Percentiles rank a stretch among this genome's conserved stretches.
These are phyloP conservation scores for Rhodotorula sphaerocarpa DNA, from an alignment of 768 basidiomycete species.

Conservation along the genomic window DNA sequence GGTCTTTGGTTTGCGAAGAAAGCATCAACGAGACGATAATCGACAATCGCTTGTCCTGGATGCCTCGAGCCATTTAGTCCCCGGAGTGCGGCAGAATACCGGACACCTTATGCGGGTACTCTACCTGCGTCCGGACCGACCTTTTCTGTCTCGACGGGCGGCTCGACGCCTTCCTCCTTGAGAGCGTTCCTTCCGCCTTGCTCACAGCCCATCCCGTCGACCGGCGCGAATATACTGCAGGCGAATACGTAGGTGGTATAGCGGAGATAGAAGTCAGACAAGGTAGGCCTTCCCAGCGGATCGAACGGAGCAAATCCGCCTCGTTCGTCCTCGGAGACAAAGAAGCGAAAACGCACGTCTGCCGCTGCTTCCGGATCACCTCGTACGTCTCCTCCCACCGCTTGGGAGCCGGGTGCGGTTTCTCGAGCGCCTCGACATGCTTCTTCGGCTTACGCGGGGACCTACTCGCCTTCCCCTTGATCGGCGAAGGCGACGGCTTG, in stretches of 20 bases:
- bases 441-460: slow-evolving; percentile 53
- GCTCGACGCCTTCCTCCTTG: slow-evolving; percentile 41
- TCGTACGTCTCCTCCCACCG: slow-evolving; percentile 64
- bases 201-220: slow-evolving; percentile 86
- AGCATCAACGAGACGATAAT: slow-evolving; percentile 90
- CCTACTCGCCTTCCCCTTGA: not conserved
- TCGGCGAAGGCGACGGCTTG: not conserved
- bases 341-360: not conserved
- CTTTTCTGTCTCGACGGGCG: slow-evolving; percentile 21
- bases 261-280: not conserved
- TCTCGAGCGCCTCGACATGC: slow-evolving; percentile 46
- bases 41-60: slow-evolving; percentile 68
- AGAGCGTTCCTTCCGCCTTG: slow-evolving; percentile 57
- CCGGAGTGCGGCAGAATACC: not conserved
- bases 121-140: no score
- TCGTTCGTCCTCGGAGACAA: not conserved
- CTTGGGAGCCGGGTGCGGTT: slow-evolving; percentile 60
- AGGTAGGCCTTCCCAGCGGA: not conserved
- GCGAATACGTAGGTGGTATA: slow-evolving; percentile 56
- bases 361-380: slow-evolving; percentile 37
- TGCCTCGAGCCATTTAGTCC: not conserved
- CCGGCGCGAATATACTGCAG: slow-evolving; percentile 62
- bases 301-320: no score
- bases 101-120: not conserved
- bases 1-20: slow-evolving; percentile 77